Evolutionary conservation across 2,329 filamentous ascomycete species (phyloP).

Genomic region (Phialocephala sp.): DNA sequence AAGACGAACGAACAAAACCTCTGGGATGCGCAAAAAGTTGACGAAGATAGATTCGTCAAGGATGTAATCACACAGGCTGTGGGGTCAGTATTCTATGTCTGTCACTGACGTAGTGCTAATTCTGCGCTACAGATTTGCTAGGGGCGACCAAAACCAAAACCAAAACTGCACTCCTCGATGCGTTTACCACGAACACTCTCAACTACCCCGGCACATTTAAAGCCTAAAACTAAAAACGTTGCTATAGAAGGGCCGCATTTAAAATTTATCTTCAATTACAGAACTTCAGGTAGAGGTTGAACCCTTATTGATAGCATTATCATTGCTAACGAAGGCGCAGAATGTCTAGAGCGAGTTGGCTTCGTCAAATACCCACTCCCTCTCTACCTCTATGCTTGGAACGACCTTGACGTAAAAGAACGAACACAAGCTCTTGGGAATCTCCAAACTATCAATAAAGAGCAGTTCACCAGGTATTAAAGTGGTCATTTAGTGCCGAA

Average conservation of each 20-base stretch:
- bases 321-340: background rate
- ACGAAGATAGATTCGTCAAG: constrained; percentile 4
- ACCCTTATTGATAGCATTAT: background rate
- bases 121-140: background rate
- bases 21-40: constrained; percentile 13
- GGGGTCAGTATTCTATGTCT: background rate
- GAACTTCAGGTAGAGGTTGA: constrained; percentile 17
- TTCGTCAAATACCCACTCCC: constrained; percentile 20
- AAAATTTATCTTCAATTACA: constrained; percentile 6
- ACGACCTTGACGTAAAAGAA: constrained; percentile 10
- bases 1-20: background rate
- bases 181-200: background rate
- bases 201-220: background rate
- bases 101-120: background rate
- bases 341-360: constrained; percentile 5
- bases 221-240: too few species aligned
- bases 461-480: constrained; percentile 8
- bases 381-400: constrained; percentile 16
- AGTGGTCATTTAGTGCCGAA: background rate
- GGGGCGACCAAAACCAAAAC: background rate
- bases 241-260: too few species aligned
- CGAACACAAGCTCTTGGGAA: constrained; percentile 9
- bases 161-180: background rate
- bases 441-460: constrained; percentile 17
- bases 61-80: constrained; percentile 9